phyloP scores from a whole-genome alignment of 257 asterid species.

The Rhazya stricta region DNA sequence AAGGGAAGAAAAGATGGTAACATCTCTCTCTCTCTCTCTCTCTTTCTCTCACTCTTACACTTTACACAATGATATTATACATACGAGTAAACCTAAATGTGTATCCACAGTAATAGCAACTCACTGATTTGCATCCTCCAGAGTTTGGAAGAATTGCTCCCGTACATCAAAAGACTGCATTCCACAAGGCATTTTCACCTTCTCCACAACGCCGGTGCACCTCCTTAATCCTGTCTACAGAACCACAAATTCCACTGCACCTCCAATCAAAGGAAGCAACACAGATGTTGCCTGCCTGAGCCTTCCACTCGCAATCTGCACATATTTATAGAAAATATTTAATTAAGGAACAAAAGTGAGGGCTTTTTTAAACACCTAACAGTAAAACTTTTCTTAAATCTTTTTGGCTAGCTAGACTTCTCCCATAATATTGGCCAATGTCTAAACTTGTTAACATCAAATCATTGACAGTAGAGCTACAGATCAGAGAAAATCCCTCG shows the following conservation, averaged over 20 bases:
- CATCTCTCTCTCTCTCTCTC: constrained; percentile 15
- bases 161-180: constrained; percentile 37
- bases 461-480: neutral
- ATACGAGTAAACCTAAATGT: constrained; percentile 14
- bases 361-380: neutral
- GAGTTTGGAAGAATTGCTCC: constrained; percentile 14
- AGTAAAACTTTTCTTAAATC: neutral
- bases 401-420: neutral
- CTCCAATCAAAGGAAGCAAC: constrained; percentile 98
- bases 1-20: constrained; percentile 11
- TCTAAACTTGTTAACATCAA: neutral
- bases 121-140: constrained; percentile 13
- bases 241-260: constrained; percentile 92
- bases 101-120: constrained; percentile 16
- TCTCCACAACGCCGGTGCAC: constrained; percentile 95
- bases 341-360: too few species aligned
- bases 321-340: neutral
- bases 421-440: neutral
- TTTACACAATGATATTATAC: constrained; percentile 32
- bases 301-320: constrained; percentile 98
- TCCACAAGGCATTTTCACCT: constrained; percentile 67
- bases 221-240: constrained; percentile 83
- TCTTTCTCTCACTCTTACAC: constrained; percentile 15
- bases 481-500: neutral
- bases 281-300: constrained; percentile 92